Conservation (phyloP, 73 alveolate species). For the Paramecium bursaria region DNA sequence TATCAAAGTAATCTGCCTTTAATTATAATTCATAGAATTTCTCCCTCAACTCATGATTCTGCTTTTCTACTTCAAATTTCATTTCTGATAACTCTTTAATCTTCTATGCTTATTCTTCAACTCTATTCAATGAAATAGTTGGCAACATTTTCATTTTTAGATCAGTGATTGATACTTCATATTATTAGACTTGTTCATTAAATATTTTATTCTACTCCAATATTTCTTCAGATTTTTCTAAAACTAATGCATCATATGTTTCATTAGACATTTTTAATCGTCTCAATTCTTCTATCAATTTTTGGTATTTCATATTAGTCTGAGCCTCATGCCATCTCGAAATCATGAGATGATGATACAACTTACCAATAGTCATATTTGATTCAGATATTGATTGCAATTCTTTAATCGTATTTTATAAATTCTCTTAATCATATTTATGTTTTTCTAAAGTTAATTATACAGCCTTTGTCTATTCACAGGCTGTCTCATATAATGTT, state of each 20-base stretch:
- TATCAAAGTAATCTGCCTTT: conserved; percentile 58
- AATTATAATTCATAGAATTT: conserved; percentile 57
- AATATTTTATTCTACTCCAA: conserved; percentile 29
- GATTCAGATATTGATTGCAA: conserved; percentile 61
- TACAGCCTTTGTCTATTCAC: conserved; percentile 52
- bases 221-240: conserved; percentile 47
- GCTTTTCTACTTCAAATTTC: conserved; percentile 59
- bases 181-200: conserved; percentile 29
- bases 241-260: conserved; percentile 47
- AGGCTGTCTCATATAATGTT: conserved; percentile 58
- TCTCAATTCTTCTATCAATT: conserved; percentile 52
- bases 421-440: conserved; percentile 39
- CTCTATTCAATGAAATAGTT: conserved; percentile 52
- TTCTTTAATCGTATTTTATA: conserved; percentile 62
- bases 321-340: conserved; percentile 66
- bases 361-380: conserved; percentile 63
- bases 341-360: conserved; percentile 67
- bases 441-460: conserved; percentile 50
- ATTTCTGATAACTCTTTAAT: conserved; percentile 69
- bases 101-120: conserved; percentile 63
- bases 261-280: conserved; percentile 4
- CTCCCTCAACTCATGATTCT: conserved; percentile 58
- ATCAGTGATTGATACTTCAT: conserved; percentile 61
- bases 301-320: conserved; percentile 59
- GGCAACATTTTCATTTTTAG: conserved; percentile 63